phyloP scores from a whole-genome alignment of 371 early-diverging fungal species.

The Mortierella sp. region DNA sequence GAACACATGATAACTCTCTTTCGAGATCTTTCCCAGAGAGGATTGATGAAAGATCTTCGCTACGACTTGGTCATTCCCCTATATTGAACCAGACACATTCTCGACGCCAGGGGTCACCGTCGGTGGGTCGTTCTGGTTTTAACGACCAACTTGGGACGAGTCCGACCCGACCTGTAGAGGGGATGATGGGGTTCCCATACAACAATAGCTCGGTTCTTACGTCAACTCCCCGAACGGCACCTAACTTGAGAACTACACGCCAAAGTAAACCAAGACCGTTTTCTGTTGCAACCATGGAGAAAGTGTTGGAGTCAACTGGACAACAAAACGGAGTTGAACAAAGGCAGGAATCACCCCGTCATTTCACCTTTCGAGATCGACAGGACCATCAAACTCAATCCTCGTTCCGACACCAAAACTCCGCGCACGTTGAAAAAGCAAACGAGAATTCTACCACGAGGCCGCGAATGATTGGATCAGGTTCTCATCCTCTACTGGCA shows the following conservation, averaged over 20 bases:
- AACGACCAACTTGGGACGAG: background rate
- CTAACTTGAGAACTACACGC: constrained; percentile 6
- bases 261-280: constrained; percentile 30
- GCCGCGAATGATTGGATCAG: constrained; percentile 16
- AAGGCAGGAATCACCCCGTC: background rate
- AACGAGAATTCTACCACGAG: background rate
- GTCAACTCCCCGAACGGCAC: constrained; percentile 9
- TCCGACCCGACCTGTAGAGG: constrained; percentile 2
- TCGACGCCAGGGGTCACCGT: constrained; percentile 25
- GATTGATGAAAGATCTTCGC: constrained; percentile 18
- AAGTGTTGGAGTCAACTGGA: constrained; percentile 8
- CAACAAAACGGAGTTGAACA: background rate
- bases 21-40: constrained; percentile 10
- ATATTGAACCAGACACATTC: constrained; percentile 27
- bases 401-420: background rate
- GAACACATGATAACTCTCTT: background rate
- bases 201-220: constrained; percentile 50
- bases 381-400: constrained; percentile 3
- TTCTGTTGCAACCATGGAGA: constrained; percentile 49
- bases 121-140: constrained; percentile 20
- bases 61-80: constrained; percentile 9
- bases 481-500: constrained; percentile 24
- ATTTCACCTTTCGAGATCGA: background rate
- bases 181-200: constrained; percentile 45
- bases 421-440: background rate